Evolutionary conservation across 2,329 filamentous ascomycete genomes (phyloP), one percentile per base, ranked within the genome.

Genomic region (Cryphonectria nitschkei): DNA sequence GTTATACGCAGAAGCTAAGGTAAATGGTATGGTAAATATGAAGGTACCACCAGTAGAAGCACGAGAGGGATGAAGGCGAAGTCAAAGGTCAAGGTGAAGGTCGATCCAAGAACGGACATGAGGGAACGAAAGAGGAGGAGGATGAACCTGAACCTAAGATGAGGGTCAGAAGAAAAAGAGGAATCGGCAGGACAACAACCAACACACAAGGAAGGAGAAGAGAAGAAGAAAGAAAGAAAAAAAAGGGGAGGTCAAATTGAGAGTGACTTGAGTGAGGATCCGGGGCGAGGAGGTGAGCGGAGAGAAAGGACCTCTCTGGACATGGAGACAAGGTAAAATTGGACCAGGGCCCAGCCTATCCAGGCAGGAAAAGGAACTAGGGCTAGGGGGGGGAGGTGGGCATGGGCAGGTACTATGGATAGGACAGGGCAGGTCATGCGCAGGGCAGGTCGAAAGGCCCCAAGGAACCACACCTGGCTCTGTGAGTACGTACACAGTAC

Each of bases 161-260:
- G 68, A 75, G 75, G 75, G 74, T 76, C 74, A 76, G 74, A 74
- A 75, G 65, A 74, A 75, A 75, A 75, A 76, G 75, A 74, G 73
- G 74, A 74, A 64, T 39, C 37, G 69, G 73, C 73, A 73, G 65
- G 73, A 67, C 71, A 68, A 77, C 79, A 79, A 80, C 78, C 76
- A 74, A 77, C 76, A 77, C 78, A 75, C 79, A 76, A 77, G 78
- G 77, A 79, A 79, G 79, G 78, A 76, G 75, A 78, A 78, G 79
- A 79, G 78, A 76, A 75, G 76, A 68, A 76, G 74, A 75, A 73
- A 74, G 77, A 75, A 77, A 75, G 74, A 78, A 77, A 74, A 76
- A 76, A 74, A 74, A 76, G 75, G 74, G 76, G 74, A 73, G 72
- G 75, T 74, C 72, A 76, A 76, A 75, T 76, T 77, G 63, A 65